These are phyloP conservation scores for Ceratobasidium sp. DNA, from an alignment of 1,284 basidiomycete species.

Conservation along the genomic window DNA sequence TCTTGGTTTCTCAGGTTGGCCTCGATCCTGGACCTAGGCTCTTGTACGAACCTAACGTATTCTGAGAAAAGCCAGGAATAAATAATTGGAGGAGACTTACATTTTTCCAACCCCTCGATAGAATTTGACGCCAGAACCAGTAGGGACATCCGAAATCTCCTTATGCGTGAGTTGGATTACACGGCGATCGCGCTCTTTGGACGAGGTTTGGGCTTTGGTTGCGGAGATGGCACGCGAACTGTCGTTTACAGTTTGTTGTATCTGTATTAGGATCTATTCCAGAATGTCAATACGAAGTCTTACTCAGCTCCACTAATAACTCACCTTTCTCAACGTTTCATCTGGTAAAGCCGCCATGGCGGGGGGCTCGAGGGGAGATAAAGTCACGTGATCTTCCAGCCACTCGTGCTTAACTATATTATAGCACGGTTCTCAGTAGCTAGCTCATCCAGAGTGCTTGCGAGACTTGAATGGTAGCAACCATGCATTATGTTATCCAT, in stretches of 20 bases:
- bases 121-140: conserved; percentile 62
- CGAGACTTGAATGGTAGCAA: too few species aligned
- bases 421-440: too few species aligned
- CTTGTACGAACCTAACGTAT: conserved; percentile 81
- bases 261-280: conserved; percentile 84
- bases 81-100: conserved; percentile 61
- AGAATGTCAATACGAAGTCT: not conserved
- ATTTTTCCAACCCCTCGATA: conserved; percentile 95
- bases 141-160: conserved; percentile 69
- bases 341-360: conserved; percentile 82
- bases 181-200: conserved; percentile 85
- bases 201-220: conserved; percentile 75
- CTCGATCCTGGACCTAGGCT: conserved; percentile 84
- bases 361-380: not conserved
- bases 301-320: conserved; percentile 3
- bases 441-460: too few species aligned
- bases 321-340: conserved; percentile 85
- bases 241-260: conserved; percentile 84
- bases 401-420: too few species aligned
- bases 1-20: conserved; percentile 76
- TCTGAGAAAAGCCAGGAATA: not conserved
- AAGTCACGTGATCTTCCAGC: conserved; percentile 1
- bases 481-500: too few species aligned
- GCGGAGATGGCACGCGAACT: conserved; percentile 80
- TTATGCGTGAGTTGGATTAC: conserved; percentile 88